Evolutionary conservation across 805 yeast genomes (phyloP), one percentile per base, ranked within the genome.

Genomic region (Saccharomycopsis sp.): DNA sequence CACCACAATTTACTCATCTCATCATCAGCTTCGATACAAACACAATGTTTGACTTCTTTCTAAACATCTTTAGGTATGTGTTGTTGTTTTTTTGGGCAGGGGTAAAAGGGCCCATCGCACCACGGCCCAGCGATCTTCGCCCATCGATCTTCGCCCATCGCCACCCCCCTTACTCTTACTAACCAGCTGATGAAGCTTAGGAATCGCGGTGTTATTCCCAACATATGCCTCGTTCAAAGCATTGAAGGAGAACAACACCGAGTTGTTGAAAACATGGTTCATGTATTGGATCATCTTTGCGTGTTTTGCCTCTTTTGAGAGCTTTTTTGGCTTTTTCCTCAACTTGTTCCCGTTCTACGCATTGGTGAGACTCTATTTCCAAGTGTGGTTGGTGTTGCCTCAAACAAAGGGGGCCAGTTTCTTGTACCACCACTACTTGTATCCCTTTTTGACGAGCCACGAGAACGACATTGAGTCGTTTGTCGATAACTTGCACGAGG

Each of bases 271-370:
- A 34, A 64, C 70, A 8, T 70, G 78, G 73, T 58, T 71, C 26
- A 60, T 67, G 43, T 77, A 81, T 58, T 85, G 95, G 94, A 64
- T 80, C 9, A 75, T 80, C 1, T 58, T 69, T 39, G 68, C 78
- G 4, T 48, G 63, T 5, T 57, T 61, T 1, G 49, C 60, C 9
- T 71, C 68, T 43, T 62, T 68, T 33, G 54, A 36, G 20, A 36
- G 22, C 22, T 6, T 62, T 23, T 49, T 73, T 15, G 58, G 69
- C 7, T 62, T 72, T 16, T 12, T 42, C 8, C 52, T 67, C 30
- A 53, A 59, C 23, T 48, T 69, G 29, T 45, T 80, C 13, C 89
- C 92, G 2, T 69, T 81, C 36, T 73, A 68, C 50, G 56, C 70
- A 3, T 51, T 80, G 1, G 32, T 68, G 26, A 66, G 69, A 42